Evolutionary conservation across 225 moss, liverwort and hornwort genomes (phyloP), one percentile per base, ranked within the genome.

Genomic region (Straminergon stramineum): DNA sequence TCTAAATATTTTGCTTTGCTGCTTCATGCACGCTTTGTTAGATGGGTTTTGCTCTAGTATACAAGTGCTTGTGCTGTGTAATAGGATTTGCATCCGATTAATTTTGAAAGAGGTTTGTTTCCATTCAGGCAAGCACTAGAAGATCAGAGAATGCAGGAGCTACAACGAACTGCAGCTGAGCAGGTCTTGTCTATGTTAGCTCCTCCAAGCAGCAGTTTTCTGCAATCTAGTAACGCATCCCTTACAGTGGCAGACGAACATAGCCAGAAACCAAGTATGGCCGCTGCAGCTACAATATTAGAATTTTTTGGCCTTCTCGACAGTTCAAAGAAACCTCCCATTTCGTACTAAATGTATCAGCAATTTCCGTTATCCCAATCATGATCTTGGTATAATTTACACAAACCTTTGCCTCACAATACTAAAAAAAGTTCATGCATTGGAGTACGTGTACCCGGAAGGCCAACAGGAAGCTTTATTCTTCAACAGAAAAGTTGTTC

Each of bases 111-210:
- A 79, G 84, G 9, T 15, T 87, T 91, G 85, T 87, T 68, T 89
- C 43, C 87, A 79, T 92, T 82, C 91, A 99, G 98, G 89, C 79
- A 92, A 85, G 87, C 95, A 69, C 91, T 99, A 28, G 94, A 94
- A 88, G 92, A 94, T 60, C 82, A 91, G 70, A 92, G 90, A 81
- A 84, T 90, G 88, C 96, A 89, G 89, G 91, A 93, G 85, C 89
- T 83, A 56, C 99, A 99, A 89, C 84, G 77, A 18, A 68, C 83
- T 69, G 79, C 92, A 55, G 96, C 94, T 68, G 93, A 90, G 70
- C 91, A 94, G 90, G 95, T 99, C 62, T 84, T 95, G 37, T 88
- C 92, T 22, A 94, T 96, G 94, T 91, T 99, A 84, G 90, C 93
- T 74, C 96, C 98, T 92, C 95, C 96, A 41, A 91, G 84, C 37